Evolutionary conservation across 2,329 filamentous ascomycete species (phyloP), one percentile per base, ranked within the genome.

Genomic region (Alternaria viburni): DNA sequence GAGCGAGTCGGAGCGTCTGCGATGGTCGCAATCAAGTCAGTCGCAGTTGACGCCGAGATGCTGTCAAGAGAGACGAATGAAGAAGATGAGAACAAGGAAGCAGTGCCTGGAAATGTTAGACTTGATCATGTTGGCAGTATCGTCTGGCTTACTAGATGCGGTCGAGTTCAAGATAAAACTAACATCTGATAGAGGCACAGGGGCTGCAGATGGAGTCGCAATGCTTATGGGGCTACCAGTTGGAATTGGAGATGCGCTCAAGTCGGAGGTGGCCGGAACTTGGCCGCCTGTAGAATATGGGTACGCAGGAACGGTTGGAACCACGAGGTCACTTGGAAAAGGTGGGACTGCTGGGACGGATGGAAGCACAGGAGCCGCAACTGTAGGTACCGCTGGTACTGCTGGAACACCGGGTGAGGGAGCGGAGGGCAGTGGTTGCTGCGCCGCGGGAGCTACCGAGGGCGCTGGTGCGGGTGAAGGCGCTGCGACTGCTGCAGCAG

Each of bases 281-380:
- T 50, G 60, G 9, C 66, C 64, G 32, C 67, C 68, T n/a, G 77
- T 72, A 21, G 75, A 68, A 46, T 64, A 79, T 28, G 78, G 78
- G 58, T 76, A 79, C 7, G 74, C 68, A 13, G 77, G 77, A 3
- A 80, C 78, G 3, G 73, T 67, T 1, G 71, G 71, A 12, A 71
- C 59, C 19, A 50, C 67, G 32, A 80, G 65, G 32, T 77, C 69
- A 61, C 67, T 76, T 2, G 79, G 79, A 56, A 80, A 81, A 12
- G 74, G 64, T 32, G 77, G 77, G 9, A 80, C 77, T 3, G 77
- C 59, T 8, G 77, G 77, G 9, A 77, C 76, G 12, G 62, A 52
- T 10, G 72, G 56, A 23, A 72, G 65, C 6, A 32, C 62, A 44
- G 50, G 46, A 23, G 25, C 28, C 10, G 57, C 45, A 21, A 74